phyloP scores from a whole-genome alignment of 768 basidiomycete species.

The Podaxis rugospora region DNA sequence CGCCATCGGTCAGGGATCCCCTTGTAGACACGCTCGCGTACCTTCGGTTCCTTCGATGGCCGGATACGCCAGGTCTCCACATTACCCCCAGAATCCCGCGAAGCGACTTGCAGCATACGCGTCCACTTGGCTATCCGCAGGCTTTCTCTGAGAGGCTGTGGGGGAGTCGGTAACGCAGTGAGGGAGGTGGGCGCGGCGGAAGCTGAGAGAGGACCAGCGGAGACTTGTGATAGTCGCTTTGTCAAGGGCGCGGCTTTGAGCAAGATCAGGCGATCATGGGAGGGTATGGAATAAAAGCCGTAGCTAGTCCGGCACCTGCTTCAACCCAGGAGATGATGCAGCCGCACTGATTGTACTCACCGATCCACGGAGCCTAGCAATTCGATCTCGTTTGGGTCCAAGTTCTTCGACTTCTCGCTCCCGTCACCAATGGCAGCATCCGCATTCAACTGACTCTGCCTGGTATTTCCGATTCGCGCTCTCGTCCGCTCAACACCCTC shows the following conservation, averaged over 20 bases:
- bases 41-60: constrained; percentile 59
- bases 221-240: constrained; percentile 49
- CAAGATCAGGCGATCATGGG: constrained; percentile 80
- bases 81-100: constrained; percentile 76
- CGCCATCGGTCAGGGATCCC: constrained; percentile 98
- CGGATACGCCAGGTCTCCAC: constrained; percentile 68
- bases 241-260: constrained; percentile 58
- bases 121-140: constrained; percentile 89
- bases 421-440: constrained; percentile 52
- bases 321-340: constrained; percentile 8
- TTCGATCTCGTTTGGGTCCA: constrained; percentile 69
- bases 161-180: constrained; percentile 42
- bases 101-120: constrained; percentile 75
- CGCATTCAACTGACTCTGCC: constrained; percentile 46
- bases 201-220: constrained; percentile 41
- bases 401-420: constrained; percentile 58
- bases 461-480: constrained; percentile 35
- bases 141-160: constrained; percentile 56
- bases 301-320: constrained; percentile 49
- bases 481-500: constrained; percentile 93
- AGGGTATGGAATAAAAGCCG: constrained; percentile 80
- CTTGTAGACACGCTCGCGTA: constrained; percentile 80
- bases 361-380: constrained; percentile 80
- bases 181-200: constrained; percentile 43
- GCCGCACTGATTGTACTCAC: constrained; percentile 39